A percentile compares a stretch with the other conserved stretches of the same genome.
Evolutionary conservation across 257 asterid species (phyloP).

Genomic region (Voacanga thouarsii): DNA sequence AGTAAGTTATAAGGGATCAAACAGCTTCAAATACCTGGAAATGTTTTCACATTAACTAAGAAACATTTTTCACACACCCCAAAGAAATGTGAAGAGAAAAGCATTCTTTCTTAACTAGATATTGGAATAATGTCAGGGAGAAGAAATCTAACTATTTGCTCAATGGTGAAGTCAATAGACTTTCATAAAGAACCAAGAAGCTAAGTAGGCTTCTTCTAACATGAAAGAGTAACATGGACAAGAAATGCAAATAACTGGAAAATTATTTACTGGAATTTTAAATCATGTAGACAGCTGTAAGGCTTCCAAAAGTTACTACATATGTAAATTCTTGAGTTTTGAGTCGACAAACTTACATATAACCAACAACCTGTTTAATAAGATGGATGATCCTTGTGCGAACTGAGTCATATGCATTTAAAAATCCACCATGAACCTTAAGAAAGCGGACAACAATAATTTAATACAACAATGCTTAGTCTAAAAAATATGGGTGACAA

Average conservation of each 20-base stretch:
- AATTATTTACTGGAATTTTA: background rate
- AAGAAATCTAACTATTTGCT: background rate
- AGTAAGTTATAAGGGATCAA: background rate
- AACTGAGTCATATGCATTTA: slow-evolving; percentile 92
- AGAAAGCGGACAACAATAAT: slow-evolving; percentile 7
- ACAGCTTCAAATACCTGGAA: background rate
- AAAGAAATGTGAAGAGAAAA: background rate
- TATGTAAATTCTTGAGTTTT: background rate
- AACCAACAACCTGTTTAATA: slow-evolving; percentile 70
- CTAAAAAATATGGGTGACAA: background rate
- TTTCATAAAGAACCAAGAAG: background rate
- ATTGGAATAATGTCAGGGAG: background rate
- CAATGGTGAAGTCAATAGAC: background rate
- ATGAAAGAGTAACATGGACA: background rate
- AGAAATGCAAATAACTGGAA: background rate
- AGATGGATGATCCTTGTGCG: slow-evolving; percentile 77
- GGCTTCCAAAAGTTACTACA: background rate
- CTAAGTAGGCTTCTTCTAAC: background rate
- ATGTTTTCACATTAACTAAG: background rate
- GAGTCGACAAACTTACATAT: slow-evolving; percentile 45
- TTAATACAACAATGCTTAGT: background rate
- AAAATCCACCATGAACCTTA: slow-evolving; percentile 95
- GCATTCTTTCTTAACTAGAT: background rate
- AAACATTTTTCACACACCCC: background rate
- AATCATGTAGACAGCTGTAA: background rate